Base-by-base conservation (phyloP, 768 basidiomycete genomes). In the Boletus sp. region DNA sequence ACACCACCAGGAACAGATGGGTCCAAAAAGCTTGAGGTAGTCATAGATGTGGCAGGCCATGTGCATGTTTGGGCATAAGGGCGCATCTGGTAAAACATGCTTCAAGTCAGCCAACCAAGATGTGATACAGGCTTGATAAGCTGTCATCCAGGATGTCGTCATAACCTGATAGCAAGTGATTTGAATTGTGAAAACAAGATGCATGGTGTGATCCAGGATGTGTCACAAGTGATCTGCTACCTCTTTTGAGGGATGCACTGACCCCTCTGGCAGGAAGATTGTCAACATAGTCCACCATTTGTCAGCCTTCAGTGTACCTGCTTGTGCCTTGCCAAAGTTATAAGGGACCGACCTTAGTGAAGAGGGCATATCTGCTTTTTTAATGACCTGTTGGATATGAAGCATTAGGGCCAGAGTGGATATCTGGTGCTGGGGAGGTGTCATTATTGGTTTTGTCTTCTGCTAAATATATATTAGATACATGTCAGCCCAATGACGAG, bases 141-240 rank as follows among this genome's bases (percentile, higher is more conserved):
- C 50, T 0, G 7, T n/a, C 1, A 56, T 61, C 1, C 54, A 60
- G 0, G 47, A 57, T 11, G 7, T 2, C 7, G 56, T 68, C 44
- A 63, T 63, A 0, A 60, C 54, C 14, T 35, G 54, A 9, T 49
- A 41, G 35, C 64, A 68, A 8, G 64, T 60, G 24, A 75, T 5
- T 3, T 52, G 48, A 1, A 68, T 55, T 0, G 71, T 69, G 8
- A 47, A 50, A 10, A 75, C 67, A 1, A 74, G 49, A 10, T 69
- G 56, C 67, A 75, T 73, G 3, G 62, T 66, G 35, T 75, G 64
- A 24, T 71, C 61, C 0, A 75, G 61, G 35, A 64, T 32, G 11
- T 6, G 1, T 8, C 11, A n/a, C 8, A 54, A n/a, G 4, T 30
- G 5, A 20, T 29, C 20, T 0, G 45, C 45, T 1, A 54, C 15